Percentiles rank a stretch among this genome's conserved stretches.
phyloP scores from a whole-genome alignment of 129 eudicot species.

The Pseudognaphalium luteoalbum region DNA sequence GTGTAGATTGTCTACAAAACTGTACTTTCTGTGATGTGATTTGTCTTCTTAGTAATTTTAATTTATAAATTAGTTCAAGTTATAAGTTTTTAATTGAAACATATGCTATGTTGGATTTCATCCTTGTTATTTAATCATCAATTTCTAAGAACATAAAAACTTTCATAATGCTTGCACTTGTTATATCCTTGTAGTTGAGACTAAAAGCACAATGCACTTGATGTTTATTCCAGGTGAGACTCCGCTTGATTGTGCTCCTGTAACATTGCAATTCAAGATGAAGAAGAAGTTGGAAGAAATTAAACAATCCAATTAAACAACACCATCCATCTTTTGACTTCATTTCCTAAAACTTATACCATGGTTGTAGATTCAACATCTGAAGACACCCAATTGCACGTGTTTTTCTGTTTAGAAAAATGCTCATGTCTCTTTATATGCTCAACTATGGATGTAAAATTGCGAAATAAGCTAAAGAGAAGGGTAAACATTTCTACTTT shows the following conservation, averaged over 20 bases:
- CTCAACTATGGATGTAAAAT: not conserved
- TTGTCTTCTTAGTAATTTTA: not conserved
- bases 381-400: slow-evolving; percentile 14
- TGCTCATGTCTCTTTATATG: not conserved
- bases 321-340: not conserved
- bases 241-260: slow-evolving; percentile 96
- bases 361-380: slow-evolving; percentile 11
- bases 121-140: not conserved
- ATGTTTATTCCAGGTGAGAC: slow-evolving; percentile 72
- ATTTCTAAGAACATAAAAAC: not conserved
- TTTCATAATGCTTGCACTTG: not conserved
- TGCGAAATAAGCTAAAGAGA: slow-evolving; percentile 7
- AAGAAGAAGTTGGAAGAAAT: slow-evolving; percentile 72
- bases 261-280: slow-evolving; percentile 87
- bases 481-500: slow-evolving; percentile 1
- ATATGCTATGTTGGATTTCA: not conserved
- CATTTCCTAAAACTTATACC: not conserved
- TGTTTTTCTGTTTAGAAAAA: slow-evolving; percentile 10
- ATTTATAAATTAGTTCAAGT: too few species aligned
- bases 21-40: not conserved
- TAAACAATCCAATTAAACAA: slow-evolving; percentile 31
- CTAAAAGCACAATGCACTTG: not conserved
- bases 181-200: not conserved
- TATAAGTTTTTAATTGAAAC: not conserved
- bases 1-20: not conserved